A percentile compares a stretch with the other conserved stretches of the same genome.
phyloP scores from a whole-genome alignment of 2,329 filamentous ascomycete species.

The Samsoniella hepiali region DNA sequence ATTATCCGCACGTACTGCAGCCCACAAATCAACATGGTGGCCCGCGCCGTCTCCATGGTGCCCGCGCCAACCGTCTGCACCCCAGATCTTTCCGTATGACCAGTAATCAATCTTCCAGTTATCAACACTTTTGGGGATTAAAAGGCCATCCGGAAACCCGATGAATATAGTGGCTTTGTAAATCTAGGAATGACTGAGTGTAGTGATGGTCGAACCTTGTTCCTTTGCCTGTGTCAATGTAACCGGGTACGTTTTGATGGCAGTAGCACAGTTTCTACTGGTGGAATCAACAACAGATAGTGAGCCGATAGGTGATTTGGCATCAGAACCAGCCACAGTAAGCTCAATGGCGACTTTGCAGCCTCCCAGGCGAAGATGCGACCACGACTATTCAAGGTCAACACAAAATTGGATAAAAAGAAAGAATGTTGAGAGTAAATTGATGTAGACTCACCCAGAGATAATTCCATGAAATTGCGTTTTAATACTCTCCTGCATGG shows the following conservation, averaged over 20 bases:
- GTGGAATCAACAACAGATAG: neutral
- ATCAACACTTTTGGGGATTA: neutral
- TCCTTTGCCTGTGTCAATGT: neutral
- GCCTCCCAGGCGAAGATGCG: neutral
- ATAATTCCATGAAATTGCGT: no score
- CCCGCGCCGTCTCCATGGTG: constrained; percentile 30
- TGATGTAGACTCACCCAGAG: no score
- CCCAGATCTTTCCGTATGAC: constrained; percentile 22
- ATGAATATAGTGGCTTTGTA: neutral
- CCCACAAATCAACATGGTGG: constrained; percentile 18
- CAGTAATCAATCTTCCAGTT: constrained; percentile 2
- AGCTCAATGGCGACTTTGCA: neutral
- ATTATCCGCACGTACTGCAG: constrained; percentile 23
- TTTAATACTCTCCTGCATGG: neutral
- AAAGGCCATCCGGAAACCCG: neutral
- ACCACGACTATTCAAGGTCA: neutral
- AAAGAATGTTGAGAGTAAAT: neutral
- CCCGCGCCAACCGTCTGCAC: constrained; percentile 27
- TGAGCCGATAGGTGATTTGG: neutral
- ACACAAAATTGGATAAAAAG: neutral
- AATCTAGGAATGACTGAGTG: neutral
- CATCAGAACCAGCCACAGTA: neutral
- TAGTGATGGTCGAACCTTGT: neutral
- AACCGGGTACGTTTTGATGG: neutral
- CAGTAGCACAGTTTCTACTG: neutral